phyloP scores from a whole-genome alignment of 805 yeast genomes.

The Saccharomyces eubayanus region DNA sequence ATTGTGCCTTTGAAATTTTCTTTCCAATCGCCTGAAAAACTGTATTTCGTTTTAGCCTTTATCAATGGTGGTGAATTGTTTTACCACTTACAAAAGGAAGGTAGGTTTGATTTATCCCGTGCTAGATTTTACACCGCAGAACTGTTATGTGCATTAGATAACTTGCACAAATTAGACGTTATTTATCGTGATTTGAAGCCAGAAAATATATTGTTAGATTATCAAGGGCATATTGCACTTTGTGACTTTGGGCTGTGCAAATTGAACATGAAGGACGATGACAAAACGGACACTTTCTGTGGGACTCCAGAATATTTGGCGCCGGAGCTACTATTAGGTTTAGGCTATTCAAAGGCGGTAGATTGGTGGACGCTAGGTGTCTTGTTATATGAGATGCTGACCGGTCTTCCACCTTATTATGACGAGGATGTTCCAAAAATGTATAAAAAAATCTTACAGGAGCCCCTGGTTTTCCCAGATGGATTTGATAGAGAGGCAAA shows the following conservation, averaged over 20 bases:
- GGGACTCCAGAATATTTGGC: slow-evolving; percentile 98
- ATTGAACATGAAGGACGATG: slow-evolving; percentile 84
- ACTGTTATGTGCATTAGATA: slow-evolving; percentile 84
- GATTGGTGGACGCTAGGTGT: slow-evolving; percentile 99
- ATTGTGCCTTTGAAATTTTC: slow-evolving; percentile 94
- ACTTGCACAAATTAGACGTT: slow-evolving; percentile 82
- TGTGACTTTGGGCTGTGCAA: slow-evolving; percentile 97
- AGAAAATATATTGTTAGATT: slow-evolving; percentile 86
- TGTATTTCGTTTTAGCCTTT: slow-evolving; percentile 82
- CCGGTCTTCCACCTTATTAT: slow-evolving; percentile 94
- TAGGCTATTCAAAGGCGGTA: slow-evolving; percentile 90
- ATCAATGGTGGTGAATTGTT: slow-evolving; percentile 96
- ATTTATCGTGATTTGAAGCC: slow-evolving; percentile 95
- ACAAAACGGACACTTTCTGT: slow-evolving; percentile 86
- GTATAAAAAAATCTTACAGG: slow-evolving; percentile 89
- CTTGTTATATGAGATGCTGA: slow-evolving; percentile 86
- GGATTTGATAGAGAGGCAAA: slow-evolving; percentile 82
- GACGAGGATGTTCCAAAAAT: slow-evolving; percentile 88
- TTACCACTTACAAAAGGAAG: slow-evolving; percentile 86
- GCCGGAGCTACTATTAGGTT: slow-evolving; percentile 84
- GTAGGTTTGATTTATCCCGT: slow-evolving; percentile 79
- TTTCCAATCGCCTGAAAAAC: slow-evolving; percentile 93
- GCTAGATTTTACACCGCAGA: slow-evolving; percentile 93
- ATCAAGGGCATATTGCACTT: slow-evolving; percentile 94
- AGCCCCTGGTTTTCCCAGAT: slow-evolving; percentile 81